Evolutionary conservation across 495 filamentous ascomycete species (phyloP).

Genomic region (Daldinia grandis): DNA sequence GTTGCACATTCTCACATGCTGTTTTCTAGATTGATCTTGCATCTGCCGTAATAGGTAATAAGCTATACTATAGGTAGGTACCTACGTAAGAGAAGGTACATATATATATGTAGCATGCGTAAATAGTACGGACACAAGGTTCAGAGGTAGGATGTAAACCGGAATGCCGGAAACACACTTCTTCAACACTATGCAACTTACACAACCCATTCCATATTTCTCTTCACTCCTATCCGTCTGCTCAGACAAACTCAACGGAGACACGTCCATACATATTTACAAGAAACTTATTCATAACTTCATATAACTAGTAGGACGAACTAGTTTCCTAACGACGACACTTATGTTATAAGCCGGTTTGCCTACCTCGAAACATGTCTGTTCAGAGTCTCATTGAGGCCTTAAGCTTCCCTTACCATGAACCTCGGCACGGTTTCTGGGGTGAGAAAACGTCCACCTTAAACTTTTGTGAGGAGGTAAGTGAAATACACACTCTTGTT

Average conservation of each 20-base stretch:
- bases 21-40: neutral
- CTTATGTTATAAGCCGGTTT: neutral
- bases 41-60: neutral
- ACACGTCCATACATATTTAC: neutral
- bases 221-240: neutral
- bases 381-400: slow-evolving; percentile 43
- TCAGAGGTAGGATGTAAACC: slow-evolving; percentile 1
- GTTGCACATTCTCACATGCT: neutral
- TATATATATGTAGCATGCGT: too few species aligned
- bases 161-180: slow-evolving; percentile 31
- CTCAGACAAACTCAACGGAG: neutral
- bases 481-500: slow-evolving; percentile 13
- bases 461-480: slow-evolving; percentile 94
- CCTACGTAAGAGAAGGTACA: neutral
- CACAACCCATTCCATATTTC: slow-evolving; percentile 5
- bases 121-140: neutral
- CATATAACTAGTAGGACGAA: neutral
- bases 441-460: slow-evolving; percentile 85
- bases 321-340: neutral
- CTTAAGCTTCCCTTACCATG: slow-evolving; percentile 72
- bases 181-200: slow-evolving; percentile 18
- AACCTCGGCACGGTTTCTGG: slow-evolving; percentile 77
- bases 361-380: slow-evolving; percentile 24
- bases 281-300: neutral
- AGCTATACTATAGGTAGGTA: neutral